Evolutionary conservation across 495 filamentous ascomycete genomes (phyloP).

Genomic region (Trichoderma parareesei): DNA sequence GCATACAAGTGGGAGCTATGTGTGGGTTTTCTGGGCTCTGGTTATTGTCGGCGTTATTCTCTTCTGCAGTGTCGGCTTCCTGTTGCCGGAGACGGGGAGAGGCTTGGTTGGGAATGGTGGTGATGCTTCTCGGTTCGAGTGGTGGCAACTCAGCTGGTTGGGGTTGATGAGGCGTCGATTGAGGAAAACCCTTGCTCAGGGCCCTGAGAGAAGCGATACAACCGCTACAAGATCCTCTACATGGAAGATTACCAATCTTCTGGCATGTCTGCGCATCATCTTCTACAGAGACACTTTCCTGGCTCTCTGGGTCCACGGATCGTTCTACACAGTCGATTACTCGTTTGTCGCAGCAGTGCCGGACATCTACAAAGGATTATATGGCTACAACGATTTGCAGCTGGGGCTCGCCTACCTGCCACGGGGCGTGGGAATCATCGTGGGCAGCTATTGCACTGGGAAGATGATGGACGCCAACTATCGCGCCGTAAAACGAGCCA

Average conservation of each 20-base stretch:
- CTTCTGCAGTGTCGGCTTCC: constrained; percentile 19
- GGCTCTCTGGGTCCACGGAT: constrained; percentile 19
- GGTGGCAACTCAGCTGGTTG: constrained; percentile 20
- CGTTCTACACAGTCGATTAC: constrained; percentile 22
- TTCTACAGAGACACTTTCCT: constrained; percentile 17
- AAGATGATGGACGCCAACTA: constrained; percentile 38
- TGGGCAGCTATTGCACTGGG: constrained; percentile 16
- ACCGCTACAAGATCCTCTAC: too few species aligned
- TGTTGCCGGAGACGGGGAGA: constrained; percentile 38
- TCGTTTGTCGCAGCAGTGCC: constrained; percentile 29
- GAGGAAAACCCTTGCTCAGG: too few species aligned
- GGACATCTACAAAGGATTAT: constrained; percentile 32
- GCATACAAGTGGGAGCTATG: neutral
- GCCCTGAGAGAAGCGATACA: too few species aligned
- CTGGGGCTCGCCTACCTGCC: constrained; percentile 44
- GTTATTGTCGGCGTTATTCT: constrained; percentile 12
- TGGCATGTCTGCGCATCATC: constrained; percentile 16
- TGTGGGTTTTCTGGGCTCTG: constrained; percentile 14
- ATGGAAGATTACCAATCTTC: constrained; percentile 12
- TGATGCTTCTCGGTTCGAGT: too few species aligned
- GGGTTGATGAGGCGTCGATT: constrained; percentile 17
- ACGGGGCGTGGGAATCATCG: constrained; percentile 31
- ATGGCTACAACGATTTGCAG: constrained; percentile 40
- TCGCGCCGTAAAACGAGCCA: too few species aligned
- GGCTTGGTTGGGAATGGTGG: constrained; percentile 37